Conservation (phyloP, 805 yeast genomes). For the Metschnikowia kofuensis region DNA sequence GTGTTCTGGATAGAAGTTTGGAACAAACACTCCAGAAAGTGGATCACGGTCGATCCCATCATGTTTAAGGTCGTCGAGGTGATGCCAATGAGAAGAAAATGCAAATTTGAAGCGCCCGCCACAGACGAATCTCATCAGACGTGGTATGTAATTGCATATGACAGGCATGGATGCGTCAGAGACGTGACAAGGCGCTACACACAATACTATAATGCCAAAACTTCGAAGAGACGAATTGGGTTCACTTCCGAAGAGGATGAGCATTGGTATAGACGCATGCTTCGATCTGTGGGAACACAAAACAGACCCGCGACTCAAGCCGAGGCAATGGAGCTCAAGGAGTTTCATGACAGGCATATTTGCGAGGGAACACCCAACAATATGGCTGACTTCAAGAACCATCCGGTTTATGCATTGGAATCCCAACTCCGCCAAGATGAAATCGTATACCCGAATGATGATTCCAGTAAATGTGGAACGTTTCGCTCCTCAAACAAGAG, state of each 20-base stretch:
- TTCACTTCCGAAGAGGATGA: conserved; percentile 50
- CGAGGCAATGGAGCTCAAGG: conserved; percentile 58
- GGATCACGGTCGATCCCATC: conserved; percentile 87
- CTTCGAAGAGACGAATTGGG: conserved; percentile 69
- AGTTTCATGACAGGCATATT: conserved; percentile 57
- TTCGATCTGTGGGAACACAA: conserved; percentile 30
- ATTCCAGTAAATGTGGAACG: conserved; percentile 61
- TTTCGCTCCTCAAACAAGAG: conserved; percentile 38
- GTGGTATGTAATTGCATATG: conserved; percentile 77
- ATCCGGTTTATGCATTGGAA: conserved; percentile 82
- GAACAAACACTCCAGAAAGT: conserved; percentile 66
- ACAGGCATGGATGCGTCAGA: conserved; percentile 56
- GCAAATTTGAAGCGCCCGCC: conserved; percentile 71
- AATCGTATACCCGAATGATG: conserved; percentile 61
- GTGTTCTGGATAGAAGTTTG: conserved; percentile 94
- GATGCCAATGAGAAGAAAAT: conserved; percentile 48
- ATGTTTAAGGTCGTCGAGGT: conserved; percentile 62
- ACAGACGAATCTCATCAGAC: conserved; percentile 56
- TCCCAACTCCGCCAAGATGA: conserved; percentile 72
- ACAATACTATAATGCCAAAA: conserved; percentile 65
- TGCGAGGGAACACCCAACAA: conserved; percentile 87
- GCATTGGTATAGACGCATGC: conserved; percentile 57
- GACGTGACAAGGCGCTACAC: conserved; percentile 89
- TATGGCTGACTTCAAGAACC: conserved; percentile 77
- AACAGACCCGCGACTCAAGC: conserved; percentile 25